Base-by-base conservation (phyloP, 257 asterid species). In the Sherardia arvensis region DNA sequence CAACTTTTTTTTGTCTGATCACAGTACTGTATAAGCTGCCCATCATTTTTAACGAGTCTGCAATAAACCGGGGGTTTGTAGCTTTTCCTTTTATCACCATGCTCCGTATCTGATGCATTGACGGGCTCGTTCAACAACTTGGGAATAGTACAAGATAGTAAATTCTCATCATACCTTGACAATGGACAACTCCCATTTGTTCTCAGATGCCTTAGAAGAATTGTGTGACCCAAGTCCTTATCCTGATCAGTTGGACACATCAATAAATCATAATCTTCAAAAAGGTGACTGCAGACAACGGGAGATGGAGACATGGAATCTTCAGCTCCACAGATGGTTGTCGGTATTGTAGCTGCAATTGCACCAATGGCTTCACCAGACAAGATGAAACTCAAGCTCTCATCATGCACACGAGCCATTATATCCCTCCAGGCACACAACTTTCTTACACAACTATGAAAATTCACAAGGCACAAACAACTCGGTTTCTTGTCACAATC, bases 31-130 rank as follows among this genome's bases (percentile, higher is more conserved):
- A n/a, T n/a, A n/a, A 89, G 73, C 36, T 97, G 79, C 1, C 97
- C 99, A 70, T 92, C 97, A 80, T 87, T 84, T 74, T 97, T 96
- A 20, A 78, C 87, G 72, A 92, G 85, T 79, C 88, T 89, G 83
- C 95, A 92, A 78, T 92, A 92, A 68, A 92, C 99, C 17, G 92
- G 95, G 69, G 97, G 68, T 79, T 92, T 92, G 84, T n/a, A n/a
- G n/a, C n/a, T n/a, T n/a, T 96, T 89, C 30, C 95, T 89, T 68
- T n/a, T n/a, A n/a, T n/a, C n/a, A n/a, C n/a, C n/a, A n/a, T n/a
- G n/a, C n/a, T n/a, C n/a, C n/a, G n/a, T n/a, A n/a, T n/a, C n/a
- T 68, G 89, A 89, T 48, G 87, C 85, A 69, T 87, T 82, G 69
- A 89, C 99, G 69, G 89, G 89, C 14, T 77, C 78, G 65, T 71